These are phyloP conservation scores for Coemansia sp. DNA, from an alignment of 192 early-diverging fungal genomes.

Conservation along the genomic window DNA sequence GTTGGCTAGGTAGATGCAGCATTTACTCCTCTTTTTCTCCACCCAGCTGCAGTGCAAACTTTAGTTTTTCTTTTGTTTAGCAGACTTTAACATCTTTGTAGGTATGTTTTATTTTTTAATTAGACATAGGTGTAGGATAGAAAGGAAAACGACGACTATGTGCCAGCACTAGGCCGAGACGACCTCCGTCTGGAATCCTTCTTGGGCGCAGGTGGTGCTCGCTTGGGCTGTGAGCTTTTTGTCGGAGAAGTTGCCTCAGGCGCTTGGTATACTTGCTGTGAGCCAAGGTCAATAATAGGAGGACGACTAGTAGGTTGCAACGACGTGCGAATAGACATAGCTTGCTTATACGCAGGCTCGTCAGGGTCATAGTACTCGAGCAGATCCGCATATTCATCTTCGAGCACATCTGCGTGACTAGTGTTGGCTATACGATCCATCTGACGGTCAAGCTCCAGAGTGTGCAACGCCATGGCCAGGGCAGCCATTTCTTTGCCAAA, in stretches of 20 bases:
- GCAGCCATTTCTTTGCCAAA: slow-evolving; percentile 67
- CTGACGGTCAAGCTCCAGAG: slow-evolving; percentile 30
- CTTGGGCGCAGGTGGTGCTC: not conserved
- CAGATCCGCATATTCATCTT: slow-evolving; percentile 40
- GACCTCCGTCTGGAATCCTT: not conserved
- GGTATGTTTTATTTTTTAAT: no score
- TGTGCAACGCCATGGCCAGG: slow-evolving; percentile 56
- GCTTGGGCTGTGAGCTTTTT: not conserved
- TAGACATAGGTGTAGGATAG: no score
- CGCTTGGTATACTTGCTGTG: not conserved
- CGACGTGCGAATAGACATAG: not conserved
- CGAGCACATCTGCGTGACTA: not conserved
- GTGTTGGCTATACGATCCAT: slow-evolving; percentile 8
- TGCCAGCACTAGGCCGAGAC: not conserved
- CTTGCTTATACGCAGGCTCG: slow-evolving; percentile 29
- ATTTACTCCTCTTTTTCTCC: no score
- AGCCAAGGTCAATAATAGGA: not conserved
- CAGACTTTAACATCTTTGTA: no score
- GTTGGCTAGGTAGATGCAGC: no score
- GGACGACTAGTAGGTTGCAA: not conserved
- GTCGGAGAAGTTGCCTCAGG: not conserved
- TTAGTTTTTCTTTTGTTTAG: no score
- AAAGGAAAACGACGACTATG: not conserved
- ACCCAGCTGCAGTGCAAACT: no score
- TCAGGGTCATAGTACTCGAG: slow-evolving; percentile 44